Conservation (phyloP, 495 filamentous ascomycete species). For the Opeltia flavorubescens region DNA sequence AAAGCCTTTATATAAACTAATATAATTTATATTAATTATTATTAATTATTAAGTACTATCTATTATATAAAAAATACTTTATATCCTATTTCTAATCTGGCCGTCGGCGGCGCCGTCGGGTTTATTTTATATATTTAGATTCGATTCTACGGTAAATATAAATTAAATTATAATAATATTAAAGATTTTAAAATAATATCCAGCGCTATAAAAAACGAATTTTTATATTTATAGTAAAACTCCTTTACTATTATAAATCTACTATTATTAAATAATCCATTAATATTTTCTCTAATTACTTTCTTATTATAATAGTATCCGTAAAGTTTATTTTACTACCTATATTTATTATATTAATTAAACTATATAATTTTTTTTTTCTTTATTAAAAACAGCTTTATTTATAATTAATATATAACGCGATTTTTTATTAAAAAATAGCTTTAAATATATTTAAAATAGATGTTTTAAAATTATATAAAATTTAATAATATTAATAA, state of each 20-base stretch:
- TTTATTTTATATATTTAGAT: neutral
- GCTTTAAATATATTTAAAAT: conserved; percentile 17
- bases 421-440: conserved; percentile 25
- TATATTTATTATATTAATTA: conserved; percentile 8
- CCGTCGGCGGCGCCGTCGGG: conserved; percentile 13
- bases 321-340: neutral
- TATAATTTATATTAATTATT: too few species aligned
- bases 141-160: too few species aligned
- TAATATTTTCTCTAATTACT: too few species aligned
- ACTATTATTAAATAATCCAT: too few species aligned
- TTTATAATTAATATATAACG: conserved; percentile 64
- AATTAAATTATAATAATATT: too few species aligned
- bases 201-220: too few species aligned
- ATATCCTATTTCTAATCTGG: conserved; percentile 5
- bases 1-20: too few species aligned
- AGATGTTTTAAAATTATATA: conserved; percentile 25
- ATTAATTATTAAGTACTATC: too few species aligned
- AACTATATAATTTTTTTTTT: conserved; percentile 43
- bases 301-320: neutral
- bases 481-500: conserved; percentile 39
- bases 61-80: too few species aligned
- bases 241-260: too few species aligned
- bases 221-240: too few species aligned
- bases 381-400: conserved; percentile 46
- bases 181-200: too few species aligned